A percentile compares a stretch with the other conserved stretches of the same genome.
Evolutionary conservation across 1,139 yeast species (phyloP).

Genomic region (Taphrina pruni): DNA sequence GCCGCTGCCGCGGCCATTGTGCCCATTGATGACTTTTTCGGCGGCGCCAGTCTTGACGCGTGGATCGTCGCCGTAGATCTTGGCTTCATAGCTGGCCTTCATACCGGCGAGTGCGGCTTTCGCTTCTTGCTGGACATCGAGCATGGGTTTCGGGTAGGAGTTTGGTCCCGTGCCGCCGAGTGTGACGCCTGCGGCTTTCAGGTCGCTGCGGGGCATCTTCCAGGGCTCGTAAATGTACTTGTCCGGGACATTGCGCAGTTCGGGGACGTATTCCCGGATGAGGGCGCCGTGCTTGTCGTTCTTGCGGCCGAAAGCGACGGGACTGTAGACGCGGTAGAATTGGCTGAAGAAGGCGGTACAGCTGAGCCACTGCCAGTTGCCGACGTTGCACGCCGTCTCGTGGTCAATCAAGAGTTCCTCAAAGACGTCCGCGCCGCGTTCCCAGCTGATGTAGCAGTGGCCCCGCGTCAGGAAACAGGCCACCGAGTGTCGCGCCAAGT

Average conservation of each 20-base stretch:
- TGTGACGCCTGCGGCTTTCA: conserved; percentile 26
- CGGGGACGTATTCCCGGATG: conserved; percentile 39
- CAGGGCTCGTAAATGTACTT: conserved; percentile 42
- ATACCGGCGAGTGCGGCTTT: conserved; percentile 31
- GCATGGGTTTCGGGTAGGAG: conserved; percentile 33
- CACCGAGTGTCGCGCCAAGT: conserved; percentile 40
- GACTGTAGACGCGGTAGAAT: conserved; percentile 38
- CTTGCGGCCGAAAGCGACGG: conserved; percentile 38
- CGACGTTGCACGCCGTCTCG: conserved; percentile 40
- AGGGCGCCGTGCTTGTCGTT: conserved; percentile 38
- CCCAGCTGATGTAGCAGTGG: conserved; percentile 40
- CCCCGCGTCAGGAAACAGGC: conserved; percentile 42
- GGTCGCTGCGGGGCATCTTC: conserved; percentile 27
- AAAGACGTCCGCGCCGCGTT: conserved; percentile 40
- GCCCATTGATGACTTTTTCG: conserved; percentile 3
- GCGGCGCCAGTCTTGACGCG: conserved; percentile 21
- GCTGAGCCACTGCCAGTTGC: conserved; percentile 40
- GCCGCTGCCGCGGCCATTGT: no score
- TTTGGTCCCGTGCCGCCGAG: conserved; percentile 18
- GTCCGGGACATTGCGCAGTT: conserved; percentile 34
- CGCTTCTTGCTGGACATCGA: conserved; percentile 34
- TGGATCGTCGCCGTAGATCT: conserved; percentile 25
- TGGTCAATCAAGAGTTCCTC: conserved; percentile 40
- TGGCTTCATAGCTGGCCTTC: conserved; percentile 34
- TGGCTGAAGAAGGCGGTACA: conserved; percentile 41